phyloP scores from a whole-genome alignment of 192 early-diverging fungal species.

The Coemansia furcata region DNA sequence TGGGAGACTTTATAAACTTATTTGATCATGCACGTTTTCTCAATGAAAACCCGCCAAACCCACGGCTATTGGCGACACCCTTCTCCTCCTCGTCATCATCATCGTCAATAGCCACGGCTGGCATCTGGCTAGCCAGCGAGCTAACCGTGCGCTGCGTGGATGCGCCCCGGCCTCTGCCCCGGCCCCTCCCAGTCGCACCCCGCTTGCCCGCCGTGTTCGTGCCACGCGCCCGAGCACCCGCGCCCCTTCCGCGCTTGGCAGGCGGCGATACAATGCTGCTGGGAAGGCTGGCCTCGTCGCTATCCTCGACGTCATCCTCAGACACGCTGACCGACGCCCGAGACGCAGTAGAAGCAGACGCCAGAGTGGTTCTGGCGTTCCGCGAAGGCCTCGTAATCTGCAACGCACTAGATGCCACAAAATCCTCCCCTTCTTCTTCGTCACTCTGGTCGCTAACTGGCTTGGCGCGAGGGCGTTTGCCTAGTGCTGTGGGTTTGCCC shows the following conservation, averaged over 20 bases:
- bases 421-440: neutral
- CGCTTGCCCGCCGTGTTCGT: neutral
- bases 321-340: neutral
- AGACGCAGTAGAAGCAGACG: neutral
- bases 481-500: neutral
- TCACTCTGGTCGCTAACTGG: neutral
- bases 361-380: constrained; percentile 32
- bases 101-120: neutral
- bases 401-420: neutral
- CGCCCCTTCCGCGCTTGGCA: neutral
- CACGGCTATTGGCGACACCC: neutral
- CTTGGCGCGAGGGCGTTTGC: constrained; percentile 2
- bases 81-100: constrained; percentile 1
- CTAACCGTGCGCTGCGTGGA: neutral
- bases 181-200: neutral
- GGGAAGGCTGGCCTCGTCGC: constrained; percentile 3
- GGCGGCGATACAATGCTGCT: neutral
- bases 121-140: neutral
- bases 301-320: constrained; percentile 14
- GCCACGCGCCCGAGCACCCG: neutral
- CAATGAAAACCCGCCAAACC: constrained; percentile 32
- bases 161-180: neutral
- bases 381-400: constrained; percentile 33
- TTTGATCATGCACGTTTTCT: constrained; percentile 9
- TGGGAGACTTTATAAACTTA: too few species aligned